A percentile compares a stretch with the other conserved stretches of the same genome.
These are phyloP conservation scores for Daldinia concentrica DNA, from an alignment of 495 filamentous ascomycete genomes.

Conservation along the genomic window DNA sequence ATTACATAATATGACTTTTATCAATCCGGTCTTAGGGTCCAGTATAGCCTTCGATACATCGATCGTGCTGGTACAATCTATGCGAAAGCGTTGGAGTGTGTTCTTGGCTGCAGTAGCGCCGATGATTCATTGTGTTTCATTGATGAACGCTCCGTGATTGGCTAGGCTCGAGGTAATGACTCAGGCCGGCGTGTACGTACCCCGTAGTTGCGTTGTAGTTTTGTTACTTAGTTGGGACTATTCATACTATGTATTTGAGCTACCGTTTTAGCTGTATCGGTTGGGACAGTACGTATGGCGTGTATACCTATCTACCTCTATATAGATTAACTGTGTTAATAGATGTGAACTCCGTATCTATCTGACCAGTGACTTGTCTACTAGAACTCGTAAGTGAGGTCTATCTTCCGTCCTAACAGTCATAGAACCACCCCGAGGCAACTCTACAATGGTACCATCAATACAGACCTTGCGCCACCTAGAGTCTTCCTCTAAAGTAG, in stretches of 20 bases:
- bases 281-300: background rate
- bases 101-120: slow-evolving; percentile 42
- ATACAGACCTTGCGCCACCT: slow-evolving; percentile 87
- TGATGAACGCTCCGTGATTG: slow-evolving; percentile 26
- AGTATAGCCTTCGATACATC: background rate
- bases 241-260: background rate
- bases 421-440: slow-evolving; percentile 77
- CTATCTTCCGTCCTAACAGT: slow-evolving; percentile 57
- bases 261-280: background rate
- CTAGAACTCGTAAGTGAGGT: slow-evolving; percentile 49
- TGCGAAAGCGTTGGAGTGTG: slow-evolving; percentile 11
- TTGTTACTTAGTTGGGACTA: background rate
- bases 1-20: background rate
- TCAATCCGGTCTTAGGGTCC: background rate
- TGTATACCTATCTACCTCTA: background rate
- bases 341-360: background rate
- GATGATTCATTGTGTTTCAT: slow-evolving; percentile 48
- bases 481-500: slow-evolving; percentile 69
- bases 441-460: slow-evolving; percentile 82
- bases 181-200: slow-evolving; percentile 13
- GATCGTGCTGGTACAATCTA: slow-evolving; percentile 15
- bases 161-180: slow-evolving; percentile 11
- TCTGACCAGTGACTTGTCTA: slow-evolving; percentile 41
- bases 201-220: background rate
- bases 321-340: background rate